Base-by-base conservation (phyloP, 768 basidiomycete genomes). In the Galerina sulciceps region DNA sequence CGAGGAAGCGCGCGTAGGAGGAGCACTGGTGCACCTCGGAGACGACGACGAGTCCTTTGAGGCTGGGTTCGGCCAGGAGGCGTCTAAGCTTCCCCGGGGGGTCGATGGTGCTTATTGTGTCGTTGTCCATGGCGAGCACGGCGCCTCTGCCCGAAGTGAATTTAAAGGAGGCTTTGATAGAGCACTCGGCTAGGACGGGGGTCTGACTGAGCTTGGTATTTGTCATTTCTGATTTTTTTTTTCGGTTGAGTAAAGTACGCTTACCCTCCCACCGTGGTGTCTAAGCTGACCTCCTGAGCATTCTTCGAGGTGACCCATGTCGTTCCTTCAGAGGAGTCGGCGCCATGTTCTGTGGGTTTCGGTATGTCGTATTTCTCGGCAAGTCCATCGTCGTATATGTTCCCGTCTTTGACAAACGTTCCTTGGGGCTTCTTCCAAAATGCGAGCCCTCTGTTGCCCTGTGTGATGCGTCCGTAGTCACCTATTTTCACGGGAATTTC, bases 11-110 rank as follows among this genome's bases (percentile, higher is more conserved):
- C 2, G 72, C 72, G 55, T 72, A 75, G 1, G 74, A 72, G 2
- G 71, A 66, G 60, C 71, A 73, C 4, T 58, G 58, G 55, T 75
- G 73, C 6, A 72, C 70, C 47, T 74, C 71, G 18, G 74, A 74
- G 10, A 75, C 71, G 53, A 75, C 54, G 34, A 74, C 72, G 23
- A 53, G 40, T 22, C 56, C 66, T 18, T 64, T 67, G 53, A 71
- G 65, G 4, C 38, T 57, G 6, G 66, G 40, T 26, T 68, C 69
- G 11, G 67, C 53, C 1, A 73, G 66, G 2, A 74, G 72, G 10
- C 57, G 64, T 13, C 68, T 44, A 18, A 75, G 72, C 31, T 57
- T 61, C 9, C 62, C 68, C 0, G 73, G 66, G 0, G 67, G 69
- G n/a, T 72, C 64, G 37, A 75, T 65, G 20, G 61, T 55, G 26